phyloP scores from a whole-genome alignment of 352 stramenopile genomes.

The Phytopythium kandeliae region DNA sequence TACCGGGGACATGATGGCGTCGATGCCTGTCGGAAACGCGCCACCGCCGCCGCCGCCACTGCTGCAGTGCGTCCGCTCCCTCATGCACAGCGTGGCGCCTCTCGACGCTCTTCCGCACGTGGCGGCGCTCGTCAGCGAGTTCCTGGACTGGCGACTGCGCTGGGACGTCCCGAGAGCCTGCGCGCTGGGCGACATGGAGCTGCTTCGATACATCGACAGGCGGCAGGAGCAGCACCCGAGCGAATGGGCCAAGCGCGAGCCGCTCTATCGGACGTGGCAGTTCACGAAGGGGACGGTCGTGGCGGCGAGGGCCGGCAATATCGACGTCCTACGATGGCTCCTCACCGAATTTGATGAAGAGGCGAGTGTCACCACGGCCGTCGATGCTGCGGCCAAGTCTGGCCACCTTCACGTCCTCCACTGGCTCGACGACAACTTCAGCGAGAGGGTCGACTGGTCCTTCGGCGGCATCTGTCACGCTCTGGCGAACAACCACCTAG shows the following conservation, averaged over 20 bases:
- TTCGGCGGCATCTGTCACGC: conserved; percentile 18
- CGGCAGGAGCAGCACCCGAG: not conserved
- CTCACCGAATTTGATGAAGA: conserved; percentile 11
- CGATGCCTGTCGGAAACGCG: too few relatives aligned
- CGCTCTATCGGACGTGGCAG: conserved; percentile 3
- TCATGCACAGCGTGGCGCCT: too few relatives aligned
- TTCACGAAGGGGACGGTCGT: not conserved
- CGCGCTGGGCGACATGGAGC: conserved; percentile 6
- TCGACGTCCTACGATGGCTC: conserved; percentile 19
- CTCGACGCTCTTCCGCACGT: too few relatives aligned
- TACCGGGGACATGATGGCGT: too few relatives aligned
- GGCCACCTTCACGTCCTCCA: conserved; percentile 20
- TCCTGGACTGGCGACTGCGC: not conserved
- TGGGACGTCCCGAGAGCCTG: conserved; percentile 4
- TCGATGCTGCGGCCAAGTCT: conserved; percentile 21
- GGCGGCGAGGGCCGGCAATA: conserved; percentile 14
- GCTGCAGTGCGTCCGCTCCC: too few relatives aligned
- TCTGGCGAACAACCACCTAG: conserved; percentile 14
- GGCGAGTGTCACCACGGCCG: conserved; percentile 12
- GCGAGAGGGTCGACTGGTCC: conserved; percentile 8
- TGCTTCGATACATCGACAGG: conserved; percentile 14
- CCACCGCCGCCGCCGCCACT: too few relatives aligned
- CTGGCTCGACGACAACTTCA: conserved; percentile 17
- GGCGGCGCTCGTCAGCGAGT: not conserved
- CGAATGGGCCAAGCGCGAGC: not conserved